Evolutionary conservation across 371 early-diverging fungal species (phyloP).

Genomic region (Circinella umbellata): DNA sequence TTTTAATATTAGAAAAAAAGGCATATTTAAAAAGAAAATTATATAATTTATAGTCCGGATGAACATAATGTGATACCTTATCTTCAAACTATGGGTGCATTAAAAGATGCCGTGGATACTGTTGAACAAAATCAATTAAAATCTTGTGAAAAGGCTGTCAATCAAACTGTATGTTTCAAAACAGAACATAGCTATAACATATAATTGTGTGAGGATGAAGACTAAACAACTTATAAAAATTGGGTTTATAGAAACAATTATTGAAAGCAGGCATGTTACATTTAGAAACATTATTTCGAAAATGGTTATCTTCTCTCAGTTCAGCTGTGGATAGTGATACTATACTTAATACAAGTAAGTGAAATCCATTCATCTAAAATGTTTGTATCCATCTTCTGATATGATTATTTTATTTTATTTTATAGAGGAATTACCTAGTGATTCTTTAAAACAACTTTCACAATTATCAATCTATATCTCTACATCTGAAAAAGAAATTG

Average conservation of each 20-base stretch:
- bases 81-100: constrained; percentile 57
- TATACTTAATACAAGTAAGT: constrained; percentile 38
- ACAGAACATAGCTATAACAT: not conserved
- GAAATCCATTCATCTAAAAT: constrained; percentile 6
- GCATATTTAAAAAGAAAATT: too few relatives aligned
- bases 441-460: constrained; percentile 53
- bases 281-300: constrained; percentile 58
- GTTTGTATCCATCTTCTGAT: not conserved
- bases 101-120: constrained; percentile 62
- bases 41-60: constrained; percentile 41
- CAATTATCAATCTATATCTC: constrained; percentile 69
- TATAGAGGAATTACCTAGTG: constrained; percentile 16
- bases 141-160: constrained; percentile 59
- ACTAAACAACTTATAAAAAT: too few relatives aligned
- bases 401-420: not conserved
- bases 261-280: constrained; percentile 62
- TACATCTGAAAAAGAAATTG: constrained; percentile 62
- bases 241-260: constrained; percentile 56
- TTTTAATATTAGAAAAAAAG: not conserved
- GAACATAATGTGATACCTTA: constrained; percentile 58
- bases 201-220: not conserved
- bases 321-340: constrained; percentile 52
- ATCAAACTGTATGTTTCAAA: constrained; percentile 48
- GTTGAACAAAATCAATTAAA: constrained; percentile 54
- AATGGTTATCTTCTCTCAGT: constrained; percentile 56